Evolutionary conservation across 257 asterid species (phyloP).

Genomic region (Penstemon barbatus): DNA sequence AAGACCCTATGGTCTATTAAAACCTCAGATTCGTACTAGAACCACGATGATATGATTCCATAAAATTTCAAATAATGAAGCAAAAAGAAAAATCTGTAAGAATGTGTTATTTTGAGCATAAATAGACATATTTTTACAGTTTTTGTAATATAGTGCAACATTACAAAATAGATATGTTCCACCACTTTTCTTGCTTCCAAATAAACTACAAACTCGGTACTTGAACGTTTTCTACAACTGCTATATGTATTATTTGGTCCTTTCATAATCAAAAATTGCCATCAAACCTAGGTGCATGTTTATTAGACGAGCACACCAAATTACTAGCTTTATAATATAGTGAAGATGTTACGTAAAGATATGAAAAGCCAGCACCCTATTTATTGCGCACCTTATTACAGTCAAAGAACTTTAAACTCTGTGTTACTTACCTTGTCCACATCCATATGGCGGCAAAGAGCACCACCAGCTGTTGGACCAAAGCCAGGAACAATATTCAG

Average conservation of each 20-base stretch:
- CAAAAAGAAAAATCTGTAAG: neutral
- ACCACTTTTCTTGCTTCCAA: neutral
- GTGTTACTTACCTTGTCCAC: conserved; percentile 79
- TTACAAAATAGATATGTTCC: neutral
- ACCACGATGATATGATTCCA: no score
- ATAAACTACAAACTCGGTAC: conserved; percentile 1
- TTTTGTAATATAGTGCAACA: neutral
- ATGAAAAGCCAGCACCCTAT: no score
- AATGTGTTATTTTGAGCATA: conserved; percentile 7
- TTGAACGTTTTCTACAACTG: conserved; percentile 10
- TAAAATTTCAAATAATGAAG: no score
- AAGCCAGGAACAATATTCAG: conserved; percentile 84
- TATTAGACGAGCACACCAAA: conserved; percentile 12
- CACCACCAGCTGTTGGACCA: conserved; percentile 93
- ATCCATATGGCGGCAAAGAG: conserved; percentile 96
- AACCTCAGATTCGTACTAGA: conserved; percentile 1
- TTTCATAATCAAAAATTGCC: conserved; percentile 12
- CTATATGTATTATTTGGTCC: neutral
- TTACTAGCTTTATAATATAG: neutral
- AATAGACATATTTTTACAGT: neutral
- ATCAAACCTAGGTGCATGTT: conserved; percentile 11
- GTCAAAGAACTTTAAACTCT: conserved; percentile 14
- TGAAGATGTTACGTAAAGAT: conserved; percentile 4
- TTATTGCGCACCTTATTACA: no score
- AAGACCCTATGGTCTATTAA: no score